Percentiles rank a stretch among this genome's conserved stretches.
These are phyloP conservation scores for Coelastrella sp. DNA, from an alignment of 139 green algal species.

Conservation along the genomic window DNA sequence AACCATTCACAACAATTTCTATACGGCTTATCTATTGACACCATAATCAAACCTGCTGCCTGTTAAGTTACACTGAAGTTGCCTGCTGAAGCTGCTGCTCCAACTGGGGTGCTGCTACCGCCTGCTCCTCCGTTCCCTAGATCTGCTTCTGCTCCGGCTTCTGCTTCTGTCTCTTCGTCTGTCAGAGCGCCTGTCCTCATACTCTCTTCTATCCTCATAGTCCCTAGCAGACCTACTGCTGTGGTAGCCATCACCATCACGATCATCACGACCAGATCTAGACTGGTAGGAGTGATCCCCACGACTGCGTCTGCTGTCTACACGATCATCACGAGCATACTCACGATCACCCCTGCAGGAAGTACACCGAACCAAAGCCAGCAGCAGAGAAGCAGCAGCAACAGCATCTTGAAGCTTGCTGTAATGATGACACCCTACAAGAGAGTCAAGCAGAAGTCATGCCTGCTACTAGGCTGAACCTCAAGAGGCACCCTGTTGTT, in stretches of 20 bases:
- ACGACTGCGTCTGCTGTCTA: background rate
- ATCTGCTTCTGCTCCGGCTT: slow-evolving; percentile 48
- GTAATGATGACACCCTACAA: background rate
- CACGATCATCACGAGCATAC: slow-evolving; percentile 5
- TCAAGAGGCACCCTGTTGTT: no score
- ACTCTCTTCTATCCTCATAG: background rate
- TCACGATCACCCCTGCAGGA: slow-evolving; percentile 42
- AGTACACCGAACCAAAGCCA: background rate
- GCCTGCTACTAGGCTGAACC: no score
- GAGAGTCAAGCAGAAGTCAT: no score
- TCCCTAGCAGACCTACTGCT: slow-evolving; percentile 24
- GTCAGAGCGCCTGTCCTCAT: background rate
- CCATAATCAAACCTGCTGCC: no score
- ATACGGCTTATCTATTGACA: no score
- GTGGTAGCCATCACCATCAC: background rate
- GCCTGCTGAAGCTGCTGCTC: no score
- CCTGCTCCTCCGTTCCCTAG: slow-evolving; percentile 25
- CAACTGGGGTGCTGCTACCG: background rate
- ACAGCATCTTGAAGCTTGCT: background rate
- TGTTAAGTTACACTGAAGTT: no score
- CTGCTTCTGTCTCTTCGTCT: slow-evolving; percentile 18
- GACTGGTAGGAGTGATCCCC: background rate
- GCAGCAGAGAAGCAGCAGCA: background rate
- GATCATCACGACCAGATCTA: background rate
- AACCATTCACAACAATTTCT: no score